These are phyloP conservation scores for Talaromyces amestolkiae DNA, from an alignment of 2,329 filamentous ascomycete genomes.

Conservation along the genomic window DNA sequence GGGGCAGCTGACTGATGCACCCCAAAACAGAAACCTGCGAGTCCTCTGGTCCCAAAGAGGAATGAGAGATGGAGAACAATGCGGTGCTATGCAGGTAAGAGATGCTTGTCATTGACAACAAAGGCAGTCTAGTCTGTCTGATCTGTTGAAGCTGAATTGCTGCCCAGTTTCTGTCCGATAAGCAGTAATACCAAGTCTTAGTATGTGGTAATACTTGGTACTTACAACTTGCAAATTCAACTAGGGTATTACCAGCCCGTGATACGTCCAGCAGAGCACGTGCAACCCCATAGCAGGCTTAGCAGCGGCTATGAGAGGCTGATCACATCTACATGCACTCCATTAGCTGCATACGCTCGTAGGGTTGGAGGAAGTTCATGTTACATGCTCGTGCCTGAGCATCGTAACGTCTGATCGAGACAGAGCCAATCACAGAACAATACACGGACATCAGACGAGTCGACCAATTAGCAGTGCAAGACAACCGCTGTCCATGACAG, in stretches of 20 bases:
- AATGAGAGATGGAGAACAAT: background rate
- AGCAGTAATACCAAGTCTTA: background rate
- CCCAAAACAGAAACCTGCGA: background rate
- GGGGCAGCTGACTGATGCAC: constrained; percentile 1
- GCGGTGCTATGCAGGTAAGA: background rate
- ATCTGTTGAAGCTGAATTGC: background rate
- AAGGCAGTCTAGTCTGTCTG: background rate
- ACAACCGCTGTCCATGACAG: background rate
- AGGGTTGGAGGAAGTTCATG: background rate
- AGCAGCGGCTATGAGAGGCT: background rate
- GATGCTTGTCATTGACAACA: background rate
- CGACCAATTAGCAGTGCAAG: background rate
- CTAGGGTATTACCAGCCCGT: background rate
- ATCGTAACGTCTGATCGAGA: background rate
- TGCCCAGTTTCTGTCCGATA: background rate
- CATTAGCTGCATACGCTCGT: background rate
- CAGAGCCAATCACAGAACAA: background rate
- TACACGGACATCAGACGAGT: background rate
- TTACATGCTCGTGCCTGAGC: constrained; percentile 13
- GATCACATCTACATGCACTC: background rate
- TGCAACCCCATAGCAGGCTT: background rate
- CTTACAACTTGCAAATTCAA: background rate
- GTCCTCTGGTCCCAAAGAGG: background rate
- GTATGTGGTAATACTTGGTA: background rate
- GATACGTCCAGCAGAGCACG: background rate